phyloP scores from a whole-genome alignment of 345 rosid genomes.

The Xanthoceras sorbifolium region DNA sequence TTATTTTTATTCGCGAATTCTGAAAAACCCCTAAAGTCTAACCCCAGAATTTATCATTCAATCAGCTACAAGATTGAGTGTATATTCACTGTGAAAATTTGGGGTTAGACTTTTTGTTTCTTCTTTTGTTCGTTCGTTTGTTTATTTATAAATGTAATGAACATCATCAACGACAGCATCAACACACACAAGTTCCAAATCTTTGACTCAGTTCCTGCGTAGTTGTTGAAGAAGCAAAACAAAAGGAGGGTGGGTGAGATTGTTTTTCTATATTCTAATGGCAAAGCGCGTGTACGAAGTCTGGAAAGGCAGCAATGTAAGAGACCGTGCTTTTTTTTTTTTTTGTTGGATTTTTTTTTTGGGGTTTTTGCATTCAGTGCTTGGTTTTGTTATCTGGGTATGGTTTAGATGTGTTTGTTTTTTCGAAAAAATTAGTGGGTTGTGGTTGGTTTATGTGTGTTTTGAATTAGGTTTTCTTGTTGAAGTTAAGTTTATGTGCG shows the following conservation, averaged over 20 bases:
- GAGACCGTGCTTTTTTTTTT: constrained; percentile 1
- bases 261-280: constrained; percentile 41
- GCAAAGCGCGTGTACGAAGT: constrained; percentile 80
- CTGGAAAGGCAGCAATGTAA: constrained; percentile 96
- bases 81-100: constrained; percentile 1
- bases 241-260: constrained; percentile 16
- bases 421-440: constrained; percentile 15
- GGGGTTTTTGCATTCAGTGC: constrained; percentile 12
- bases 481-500: constrained; percentile 5
- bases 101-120: background rate
- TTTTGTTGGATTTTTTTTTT: background rate
- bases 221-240: constrained; percentile 20
- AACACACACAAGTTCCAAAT: constrained; percentile 31
- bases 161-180: constrained; percentile 19
- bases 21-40: background rate
- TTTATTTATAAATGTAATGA: constrained; percentile 18
- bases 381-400: constrained; percentile 22
- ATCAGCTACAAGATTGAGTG: constrained; percentile 5
- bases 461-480: constrained; percentile 15
- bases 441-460: constrained; percentile 24
- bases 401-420: constrained; percentile 22
- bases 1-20: constrained; percentile 8
- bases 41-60: background rate
- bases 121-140: background rate
- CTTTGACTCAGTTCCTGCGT: constrained; percentile 40